These are phyloP conservation scores for Agrocybe pediades DNA, from an alignment of 768 basidiomycete genomes.

Conservation along the genomic window DNA sequence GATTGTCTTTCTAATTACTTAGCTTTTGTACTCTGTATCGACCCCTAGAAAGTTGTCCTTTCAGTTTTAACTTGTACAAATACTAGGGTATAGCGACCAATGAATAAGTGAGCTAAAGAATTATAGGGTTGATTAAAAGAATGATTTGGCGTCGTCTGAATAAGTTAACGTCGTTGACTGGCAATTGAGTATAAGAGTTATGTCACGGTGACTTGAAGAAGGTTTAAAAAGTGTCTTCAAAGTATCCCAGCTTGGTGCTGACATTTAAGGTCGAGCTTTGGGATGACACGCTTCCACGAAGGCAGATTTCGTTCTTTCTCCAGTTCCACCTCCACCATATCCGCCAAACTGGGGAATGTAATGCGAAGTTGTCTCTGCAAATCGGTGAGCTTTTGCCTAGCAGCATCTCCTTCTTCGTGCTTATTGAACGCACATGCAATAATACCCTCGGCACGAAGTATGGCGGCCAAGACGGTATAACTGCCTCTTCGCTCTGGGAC, in stretches of 20 bases:
- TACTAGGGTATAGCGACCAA: no score
- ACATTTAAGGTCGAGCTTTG: conserved; percentile 8
- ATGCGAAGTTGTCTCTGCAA: conserved; percentile 3
- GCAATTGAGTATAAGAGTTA: no score
- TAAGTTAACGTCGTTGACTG: no score
- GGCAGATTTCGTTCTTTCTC: background rate
- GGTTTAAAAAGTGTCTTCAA: no score
- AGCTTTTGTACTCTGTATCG: no score
- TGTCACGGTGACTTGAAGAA: no score
- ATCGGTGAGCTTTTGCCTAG: conserved; percentile 3
- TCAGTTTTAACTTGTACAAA: no score
- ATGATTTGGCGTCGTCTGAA: no score
- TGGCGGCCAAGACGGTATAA: background rate
- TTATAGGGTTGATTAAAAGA: no score
- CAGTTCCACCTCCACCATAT: conserved; percentile 5
- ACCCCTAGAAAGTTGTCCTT: no score
- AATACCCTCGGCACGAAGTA: conserved; percentile 1
- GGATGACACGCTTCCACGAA: conserved; percentile 5
- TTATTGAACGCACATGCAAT: conserved; percentile 1
- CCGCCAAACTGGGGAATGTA: conserved; percentile 6
- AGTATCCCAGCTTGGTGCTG: conserved; percentile 2
- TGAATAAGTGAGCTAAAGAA: no score
- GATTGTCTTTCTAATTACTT: no score
- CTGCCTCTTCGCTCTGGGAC: background rate
- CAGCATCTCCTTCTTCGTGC: conserved; percentile 5